These are phyloP conservation scores for Coemansia sp. DNA, from an alignment of 192 early-diverging fungal genomes.

Conservation along the genomic window DNA sequence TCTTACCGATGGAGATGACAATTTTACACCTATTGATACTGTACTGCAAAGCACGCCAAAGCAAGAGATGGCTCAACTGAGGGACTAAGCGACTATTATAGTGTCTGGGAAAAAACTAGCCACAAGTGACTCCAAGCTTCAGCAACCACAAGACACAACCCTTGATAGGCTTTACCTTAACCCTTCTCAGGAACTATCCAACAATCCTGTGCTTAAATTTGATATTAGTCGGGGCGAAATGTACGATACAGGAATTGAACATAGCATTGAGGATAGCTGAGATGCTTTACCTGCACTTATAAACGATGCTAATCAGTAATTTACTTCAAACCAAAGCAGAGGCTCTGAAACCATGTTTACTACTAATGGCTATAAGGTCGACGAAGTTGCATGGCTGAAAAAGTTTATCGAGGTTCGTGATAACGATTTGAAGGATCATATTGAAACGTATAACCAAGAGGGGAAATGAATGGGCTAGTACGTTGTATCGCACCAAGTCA, in stretches of 20 bases:
- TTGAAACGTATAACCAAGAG: constrained; percentile 24
- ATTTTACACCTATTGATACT: constrained; percentile 37
- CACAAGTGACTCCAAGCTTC: constrained; percentile 41
- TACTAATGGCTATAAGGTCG: constrained; percentile 30
- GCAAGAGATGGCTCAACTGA: constrained; percentile 17
- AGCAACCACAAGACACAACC: constrained; percentile 33
- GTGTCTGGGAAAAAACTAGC: constrained; percentile 45
- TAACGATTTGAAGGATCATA: constrained; percentile 40
- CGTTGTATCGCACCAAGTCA: constrained; percentile 46
- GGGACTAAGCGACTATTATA: constrained; percentile 51
- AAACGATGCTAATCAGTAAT: constrained; percentile 15
- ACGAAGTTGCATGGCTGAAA: constrained; percentile 47
- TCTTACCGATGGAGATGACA: constrained; percentile 24
- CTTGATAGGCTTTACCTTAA: constrained; percentile 43
- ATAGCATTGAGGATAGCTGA: constrained; percentile 29
- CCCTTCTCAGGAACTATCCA: constrained; percentile 32
- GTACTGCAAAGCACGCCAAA: constrained; percentile 19
- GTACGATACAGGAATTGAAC: constrained; percentile 54
- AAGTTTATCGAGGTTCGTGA: constrained; percentile 47
- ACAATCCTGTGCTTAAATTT: constrained; percentile 33
- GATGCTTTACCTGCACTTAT: constrained; percentile 39
- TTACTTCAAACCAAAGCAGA: constrained; percentile 15
- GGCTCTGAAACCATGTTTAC: constrained; percentile 33
- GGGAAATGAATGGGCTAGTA: constrained; percentile 46
- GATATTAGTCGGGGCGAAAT: constrained; percentile 45